Evolutionary conservation across 441 rosid genomes (phyloP), one percentile per base, ranked within the genome.

Genomic region (Croton laevigatus): DNA sequence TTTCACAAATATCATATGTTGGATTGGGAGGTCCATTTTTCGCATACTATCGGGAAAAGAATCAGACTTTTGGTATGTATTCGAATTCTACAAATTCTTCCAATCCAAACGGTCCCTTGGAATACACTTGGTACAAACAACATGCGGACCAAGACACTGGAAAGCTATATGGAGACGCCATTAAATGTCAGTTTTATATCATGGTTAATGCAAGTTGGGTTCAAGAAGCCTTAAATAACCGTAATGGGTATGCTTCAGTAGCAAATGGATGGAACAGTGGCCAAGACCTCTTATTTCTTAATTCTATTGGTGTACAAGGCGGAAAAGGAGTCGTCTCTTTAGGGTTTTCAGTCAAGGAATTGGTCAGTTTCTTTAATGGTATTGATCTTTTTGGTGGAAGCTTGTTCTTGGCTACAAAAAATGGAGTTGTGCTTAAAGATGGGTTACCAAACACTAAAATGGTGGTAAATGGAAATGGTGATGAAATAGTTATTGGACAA

Each of bases 1-100:
- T 81, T n/a, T 79, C 90, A 19, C 90, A 89, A 58, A 80, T 87
- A 75, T 83, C 89, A 16, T 91, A 83, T 57, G 60, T 86, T 71
- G 88, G 84, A 40, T 60, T 78, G 14, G 81, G 81, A 1, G 96
- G 97, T 53, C 71, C 80, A 48, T 79, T 83, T 38, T 80, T 86
- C 58, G 83, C 91, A n/a, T 88, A 83, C 72, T 73, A 76, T 8
- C 20, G 48, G 3, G 79, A 83, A 3, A 54, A 66, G 36, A 75
- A 86, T 62, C 75, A 65, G 72, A 82, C 66, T 45, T 68, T 79
- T 23, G 83, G 84, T 48, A 6, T 78, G 27, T 89, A 80, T 74
- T 75, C 80, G 17, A 86, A 81, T 66, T 75, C 89, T 20, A 68
- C 85, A 19, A 55, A 32, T 45, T 48, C 79, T 38, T 69, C 68